Evolutionary conservation across 208 protist species (phyloP).

Genomic region (Wallacemonas rigidus): DNA sequence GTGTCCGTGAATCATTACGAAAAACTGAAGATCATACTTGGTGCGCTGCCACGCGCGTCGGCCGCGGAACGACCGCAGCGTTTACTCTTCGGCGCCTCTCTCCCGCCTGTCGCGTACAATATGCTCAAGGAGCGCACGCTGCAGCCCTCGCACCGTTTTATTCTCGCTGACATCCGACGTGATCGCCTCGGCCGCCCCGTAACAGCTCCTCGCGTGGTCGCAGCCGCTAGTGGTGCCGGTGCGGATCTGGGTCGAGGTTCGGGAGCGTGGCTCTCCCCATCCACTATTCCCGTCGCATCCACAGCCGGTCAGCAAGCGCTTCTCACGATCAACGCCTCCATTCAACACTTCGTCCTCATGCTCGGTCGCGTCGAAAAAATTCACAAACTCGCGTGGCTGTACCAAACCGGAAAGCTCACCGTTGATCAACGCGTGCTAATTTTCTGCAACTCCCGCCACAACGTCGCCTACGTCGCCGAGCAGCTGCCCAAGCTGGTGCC

Average conservation of each 20-base stretch:
- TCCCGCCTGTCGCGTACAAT: conserved; percentile 72
- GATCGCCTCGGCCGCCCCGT: conserved; percentile 39
- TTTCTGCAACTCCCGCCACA: conserved; percentile 89
- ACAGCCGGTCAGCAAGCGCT: background rate
- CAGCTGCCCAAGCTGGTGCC: conserved; percentile 50
- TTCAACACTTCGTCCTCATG: conserved; percentile 70
- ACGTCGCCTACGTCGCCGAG: conserved; percentile 77
- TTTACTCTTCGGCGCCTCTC: conserved; percentile 65
- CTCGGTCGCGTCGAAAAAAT: conserved; percentile 75
- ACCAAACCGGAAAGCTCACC: conserved; percentile 61
- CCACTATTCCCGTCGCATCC: background rate
- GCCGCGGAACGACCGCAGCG: conserved; percentile 64
- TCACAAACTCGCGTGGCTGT: conserved; percentile 71
- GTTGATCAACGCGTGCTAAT: conserved; percentile 73
- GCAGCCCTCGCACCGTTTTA: conserved; percentile 78
- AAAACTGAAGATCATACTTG: conserved; percentile 77
- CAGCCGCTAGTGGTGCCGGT: background rate
- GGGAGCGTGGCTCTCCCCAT: too few relatives aligned
- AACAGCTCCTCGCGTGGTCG: background rate
- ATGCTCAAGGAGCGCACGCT: conserved; percentile 79
- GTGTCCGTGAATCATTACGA: conserved; percentile 88
- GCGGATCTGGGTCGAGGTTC: background rate
- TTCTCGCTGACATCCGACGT: conserved; percentile 56
- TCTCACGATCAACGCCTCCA: conserved; percentile 16
- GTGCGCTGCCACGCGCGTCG: conserved; percentile 55